Conservation (phyloP, 192 early-diverging fungal genomes). For the Coemansia reversa region DNA sequence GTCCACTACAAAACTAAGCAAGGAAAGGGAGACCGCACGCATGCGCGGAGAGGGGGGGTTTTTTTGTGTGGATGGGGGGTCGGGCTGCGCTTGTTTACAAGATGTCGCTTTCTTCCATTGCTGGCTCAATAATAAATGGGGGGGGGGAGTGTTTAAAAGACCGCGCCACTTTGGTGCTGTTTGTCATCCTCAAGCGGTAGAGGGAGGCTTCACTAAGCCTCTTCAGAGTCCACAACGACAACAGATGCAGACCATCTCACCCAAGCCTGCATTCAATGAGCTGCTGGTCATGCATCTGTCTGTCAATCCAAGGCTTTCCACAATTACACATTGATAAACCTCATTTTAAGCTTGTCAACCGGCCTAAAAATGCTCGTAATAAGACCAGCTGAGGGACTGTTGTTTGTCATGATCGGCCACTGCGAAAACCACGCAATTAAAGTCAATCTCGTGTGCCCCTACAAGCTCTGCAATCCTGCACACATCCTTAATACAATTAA, state of each 20-base stretch:
- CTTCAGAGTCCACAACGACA: not conserved
- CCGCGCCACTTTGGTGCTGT: not conserved
- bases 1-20: not conserved
- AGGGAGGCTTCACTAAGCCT: not conserved
- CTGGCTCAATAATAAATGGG: not conserved
- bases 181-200: no score
- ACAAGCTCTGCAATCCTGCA: not conserved
- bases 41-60: not conserved
- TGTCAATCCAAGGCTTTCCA: not conserved
- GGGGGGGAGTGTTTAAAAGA: not conserved
- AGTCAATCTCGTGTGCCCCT: not conserved
- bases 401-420: not conserved
- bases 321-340: not conserved
- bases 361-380: not conserved
- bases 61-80: not conserved
- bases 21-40: not conserved
- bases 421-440: not conserved
- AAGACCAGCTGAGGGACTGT: no score
- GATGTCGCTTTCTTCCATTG: not conserved
- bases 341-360: not conserved
- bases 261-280: not conserved
- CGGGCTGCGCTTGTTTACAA: not conserved
- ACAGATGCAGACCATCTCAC: not conserved
- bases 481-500: not conserved
- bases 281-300: not conserved